Percentiles rank a stretch among this genome's conserved stretches.
These are phyloP conservation scores for Penicillium ochrochloron DNA, from an alignment of 495 filamentous ascomycete species.

Conservation along the genomic window DNA sequence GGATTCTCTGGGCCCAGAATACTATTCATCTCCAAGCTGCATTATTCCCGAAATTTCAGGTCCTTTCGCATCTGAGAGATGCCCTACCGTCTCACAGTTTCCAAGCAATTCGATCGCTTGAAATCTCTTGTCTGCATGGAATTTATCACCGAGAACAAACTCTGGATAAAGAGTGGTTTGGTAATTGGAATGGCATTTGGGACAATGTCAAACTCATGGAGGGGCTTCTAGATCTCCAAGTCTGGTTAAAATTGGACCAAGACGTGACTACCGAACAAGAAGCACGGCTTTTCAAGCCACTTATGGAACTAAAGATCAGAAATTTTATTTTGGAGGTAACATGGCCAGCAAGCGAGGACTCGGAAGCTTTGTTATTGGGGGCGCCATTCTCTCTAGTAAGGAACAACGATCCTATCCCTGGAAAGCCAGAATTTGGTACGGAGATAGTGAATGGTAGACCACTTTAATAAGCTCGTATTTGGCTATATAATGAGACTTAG, in stretches of 20 bases:
- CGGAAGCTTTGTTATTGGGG: neutral
- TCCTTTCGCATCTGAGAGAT: neutral
- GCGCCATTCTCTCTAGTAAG: neutral
- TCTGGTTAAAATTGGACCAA: neutral
- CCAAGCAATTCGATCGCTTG: neutral
- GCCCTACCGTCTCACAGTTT: neutral
- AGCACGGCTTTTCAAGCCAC: neutral
- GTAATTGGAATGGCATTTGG: neutral
- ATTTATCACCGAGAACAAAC: neutral
- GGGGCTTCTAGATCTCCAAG: neutral
- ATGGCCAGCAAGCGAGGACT: neutral
- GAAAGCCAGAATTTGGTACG: neutral
- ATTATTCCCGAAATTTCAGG: neutral
- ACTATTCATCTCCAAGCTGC: neutral
- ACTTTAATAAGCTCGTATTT: neutral
- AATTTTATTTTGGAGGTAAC: neutral
- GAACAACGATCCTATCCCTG: neutral
- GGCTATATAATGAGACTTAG: too few relatives aligned
- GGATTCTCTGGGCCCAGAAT: neutral
- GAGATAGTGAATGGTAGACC: neutral
- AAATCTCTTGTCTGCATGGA: neutral
- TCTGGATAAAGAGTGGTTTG: neutral
- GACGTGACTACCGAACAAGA: neutral
- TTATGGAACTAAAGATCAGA: neutral
- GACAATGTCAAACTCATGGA: neutral